These are phyloP conservation scores for Candida sp. DNA, from an alignment of 1,139 yeast genomes.

Conservation along the genomic window DNA sequence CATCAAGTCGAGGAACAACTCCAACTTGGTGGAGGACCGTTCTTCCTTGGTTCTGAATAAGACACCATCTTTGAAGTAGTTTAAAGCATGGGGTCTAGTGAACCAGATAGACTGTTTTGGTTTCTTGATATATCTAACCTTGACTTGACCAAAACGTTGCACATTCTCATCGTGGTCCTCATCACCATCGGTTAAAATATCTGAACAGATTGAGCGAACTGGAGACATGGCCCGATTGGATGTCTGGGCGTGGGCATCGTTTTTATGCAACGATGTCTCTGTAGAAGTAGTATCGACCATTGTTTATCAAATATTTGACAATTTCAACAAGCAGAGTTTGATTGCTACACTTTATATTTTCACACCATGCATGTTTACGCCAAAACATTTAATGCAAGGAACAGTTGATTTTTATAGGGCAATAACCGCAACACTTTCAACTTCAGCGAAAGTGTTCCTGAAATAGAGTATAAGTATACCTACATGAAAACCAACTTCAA, in stretches of 20 bases:
- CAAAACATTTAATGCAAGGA: neutral
- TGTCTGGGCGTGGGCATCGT: neutral
- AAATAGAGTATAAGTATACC: no score
- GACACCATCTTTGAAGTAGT: conserved; percentile 57
- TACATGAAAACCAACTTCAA: conserved; percentile 25
- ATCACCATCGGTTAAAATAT: conserved; percentile 25
- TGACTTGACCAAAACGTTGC: conserved; percentile 46
- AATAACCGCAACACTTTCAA: no score
- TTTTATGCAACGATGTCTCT: neutral
- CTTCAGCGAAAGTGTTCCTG: no score
- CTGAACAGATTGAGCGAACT: neutral
- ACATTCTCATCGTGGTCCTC: conserved; percentile 45
- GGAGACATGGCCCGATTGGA: neutral
- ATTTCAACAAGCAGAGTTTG: no score
- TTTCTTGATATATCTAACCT: conserved; percentile 45
- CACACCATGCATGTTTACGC: neutral
- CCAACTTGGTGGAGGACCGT: conserved; percentile 49
- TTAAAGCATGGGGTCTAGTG: conserved; percentile 56
- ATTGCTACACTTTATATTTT: no score
- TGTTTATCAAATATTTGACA: no score
- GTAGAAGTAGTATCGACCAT: neutral
- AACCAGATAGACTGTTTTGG: conserved; percentile 45
- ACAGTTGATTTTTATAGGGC: neutral
- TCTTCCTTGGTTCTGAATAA: conserved; percentile 57
- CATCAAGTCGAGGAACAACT: conserved; percentile 59